Evolutionary conservation across 257 asterid species (phyloP).

Genomic region (Sherardia arvensis): DNA sequence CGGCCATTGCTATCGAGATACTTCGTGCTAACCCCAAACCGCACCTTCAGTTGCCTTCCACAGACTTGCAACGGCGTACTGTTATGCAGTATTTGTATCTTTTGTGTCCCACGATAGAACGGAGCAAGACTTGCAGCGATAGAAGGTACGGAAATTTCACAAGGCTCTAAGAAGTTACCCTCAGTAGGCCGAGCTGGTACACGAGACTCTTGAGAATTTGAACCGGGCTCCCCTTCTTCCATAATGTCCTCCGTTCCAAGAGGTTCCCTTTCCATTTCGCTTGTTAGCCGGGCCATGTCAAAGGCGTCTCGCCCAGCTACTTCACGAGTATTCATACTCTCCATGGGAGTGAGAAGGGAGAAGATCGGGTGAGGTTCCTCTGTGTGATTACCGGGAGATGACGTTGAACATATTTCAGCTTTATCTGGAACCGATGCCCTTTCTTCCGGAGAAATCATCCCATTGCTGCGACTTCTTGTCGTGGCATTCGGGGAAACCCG

Average conservation of each 20-base stretch:
- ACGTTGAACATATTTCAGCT: constrained; percentile 14
- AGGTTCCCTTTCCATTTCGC: constrained; percentile 26
- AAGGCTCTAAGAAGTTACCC: constrained; percentile 49
- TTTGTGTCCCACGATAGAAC: constrained; percentile 51
- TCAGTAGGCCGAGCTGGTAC: constrained; percentile 15
- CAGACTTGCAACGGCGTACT: constrained; percentile 45
- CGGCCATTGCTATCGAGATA: constrained; percentile 59
- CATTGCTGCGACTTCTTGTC: constrained; percentile 64
- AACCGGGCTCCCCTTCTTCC: constrained; percentile 47
- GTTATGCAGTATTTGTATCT: constrained; percentile 44
- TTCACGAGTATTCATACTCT: not conserved
- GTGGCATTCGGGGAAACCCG: constrained; percentile 78
- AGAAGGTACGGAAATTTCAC: constrained; percentile 44
- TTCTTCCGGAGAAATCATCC: constrained; percentile 30
- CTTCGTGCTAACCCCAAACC: constrained; percentile 63
- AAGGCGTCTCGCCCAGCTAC: constrained; percentile 24
- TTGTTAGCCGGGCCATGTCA: constrained; percentile 31
- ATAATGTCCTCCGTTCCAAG: constrained; percentile 32
- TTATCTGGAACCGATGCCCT: constrained; percentile 18
- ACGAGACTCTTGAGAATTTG: constrained; percentile 31
- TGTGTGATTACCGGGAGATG: constrained; percentile 20
- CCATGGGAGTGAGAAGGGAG: constrained; percentile 16
- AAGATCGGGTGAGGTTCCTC: constrained; percentile 34
- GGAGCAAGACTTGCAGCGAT: constrained; percentile 47
- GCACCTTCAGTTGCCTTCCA: constrained; percentile 53